Evolutionary conservation across 2,329 filamentous ascomycete species (phyloP), one percentile per base, ranked within the genome.

Genomic region (Colletotrichum eleusines): DNA sequence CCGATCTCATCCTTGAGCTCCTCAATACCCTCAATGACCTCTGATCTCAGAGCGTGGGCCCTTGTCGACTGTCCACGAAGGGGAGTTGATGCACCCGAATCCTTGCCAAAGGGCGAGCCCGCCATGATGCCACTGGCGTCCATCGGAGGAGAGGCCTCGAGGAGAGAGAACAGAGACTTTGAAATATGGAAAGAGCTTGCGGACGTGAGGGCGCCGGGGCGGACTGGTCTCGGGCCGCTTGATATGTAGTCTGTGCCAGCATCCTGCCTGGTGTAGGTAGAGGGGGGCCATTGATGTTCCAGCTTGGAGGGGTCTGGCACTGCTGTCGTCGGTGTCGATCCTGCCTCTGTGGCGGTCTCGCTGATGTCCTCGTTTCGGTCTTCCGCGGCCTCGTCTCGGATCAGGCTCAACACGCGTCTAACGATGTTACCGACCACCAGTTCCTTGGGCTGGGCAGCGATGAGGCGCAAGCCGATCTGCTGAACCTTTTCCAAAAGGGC

Each of bases 1-100:
- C 92, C 92, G 67, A 99, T 91, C 82, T 99, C 96, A 78, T 99
- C 96, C 80, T 97, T 93, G 71, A 99, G 94, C 80, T 99, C 96
- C 76, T 94, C 91, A 76, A 99, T 98, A 51, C 95, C 96, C 76
- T 96, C 93, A 74, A 98, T 91, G 33, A 98, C 92, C 81, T 98
- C 96, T 18, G 94, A 94, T 72, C 94, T 92, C 69, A 98, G 85
- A 73, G 97, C 92, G 71, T 92, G 88, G 64, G 84, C 80, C 72
- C 85, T 86, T 55, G 84, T 82, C 20, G 80, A 80, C 74, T 82
- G 81, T 70, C 74, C 74, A 66, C 80, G 76, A 65, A 84, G 77
- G 28, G 87, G 84, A n/a, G 85, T 87, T 20, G 86, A 87, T 11
- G 84, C 77, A 28, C 85, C 85, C 14, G 83, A 87, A 50, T 80